Evolutionary conservation across 1,284 basidiomycete species (phyloP), one percentile per base, ranked within the genome.

Genomic region (Trametes sp.): DNA sequence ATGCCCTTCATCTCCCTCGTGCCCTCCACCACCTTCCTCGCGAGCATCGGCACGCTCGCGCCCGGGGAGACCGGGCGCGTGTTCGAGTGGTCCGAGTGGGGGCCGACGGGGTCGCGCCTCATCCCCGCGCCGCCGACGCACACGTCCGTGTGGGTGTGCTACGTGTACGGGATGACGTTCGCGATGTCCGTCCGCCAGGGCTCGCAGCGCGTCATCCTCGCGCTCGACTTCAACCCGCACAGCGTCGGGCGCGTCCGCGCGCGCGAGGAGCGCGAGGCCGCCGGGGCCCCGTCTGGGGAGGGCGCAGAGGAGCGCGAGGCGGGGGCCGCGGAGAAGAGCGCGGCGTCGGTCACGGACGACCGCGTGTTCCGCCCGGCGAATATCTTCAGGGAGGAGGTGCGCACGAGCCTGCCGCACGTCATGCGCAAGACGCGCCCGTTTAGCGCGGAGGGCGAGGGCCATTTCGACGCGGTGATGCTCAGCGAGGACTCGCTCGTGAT

Each of bases 61-160:
- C 62, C 66, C 45, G 65, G 63, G 28, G 72, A 70, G 14, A 67
- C 64, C 38, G 57, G 59, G 21, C 68, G 69, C 19, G 69, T 73
- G 14, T 71, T 85, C 53, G 58, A 68, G 48, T 89, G 86, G 87
- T 67, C 76, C 1, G 74, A 76, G 41, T 89, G 87, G 87, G 85
- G 85, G 19, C 80, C 80, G 2, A 54, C 48, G 19, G 80, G 80
- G 4, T 80, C 81, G 19, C 82, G 84, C 24, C 69, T 85, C 64
- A 66, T 84, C 33, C 63, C 64, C 11, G 72, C 74, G 10, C 68
- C 67, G 31, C 69, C 70, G 13, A 67, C 68, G 31, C 77, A 78
- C 48, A 81, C 81, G 36, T 60, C 73, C 19, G 72, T 77, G 21
- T 89, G 85, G 85, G 84, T 85, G 8, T 89, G 87, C 75, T 86